Evolutionary conservation across 2,329 filamentous ascomycete species (phyloP).

Genomic region (Nakataea oryzae): DNA sequence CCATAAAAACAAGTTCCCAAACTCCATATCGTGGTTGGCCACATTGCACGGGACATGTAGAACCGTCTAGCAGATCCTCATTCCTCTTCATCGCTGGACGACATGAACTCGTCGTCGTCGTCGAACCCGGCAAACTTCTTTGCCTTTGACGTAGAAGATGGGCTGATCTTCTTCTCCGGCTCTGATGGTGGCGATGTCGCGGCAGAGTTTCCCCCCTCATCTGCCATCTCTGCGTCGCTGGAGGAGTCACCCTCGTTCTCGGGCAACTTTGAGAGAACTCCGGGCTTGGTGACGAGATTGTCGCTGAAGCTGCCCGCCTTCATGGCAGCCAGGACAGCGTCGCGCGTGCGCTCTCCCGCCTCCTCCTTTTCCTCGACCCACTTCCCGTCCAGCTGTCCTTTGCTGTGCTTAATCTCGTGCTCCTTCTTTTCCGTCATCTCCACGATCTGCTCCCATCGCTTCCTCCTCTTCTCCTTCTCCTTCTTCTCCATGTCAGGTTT

Average conservation of each 20-base stretch:
- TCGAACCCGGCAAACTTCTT: constrained; percentile 65
- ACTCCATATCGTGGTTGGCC: not conserved
- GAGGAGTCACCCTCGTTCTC: not conserved
- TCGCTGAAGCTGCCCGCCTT: constrained; percentile 53
- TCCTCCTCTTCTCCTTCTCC: constrained; percentile 76
- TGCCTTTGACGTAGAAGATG: constrained; percentile 11
- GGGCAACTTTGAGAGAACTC: constrained; percentile 31
- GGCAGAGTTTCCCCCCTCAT: constrained; percentile 27
- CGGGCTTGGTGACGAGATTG: constrained; percentile 42
- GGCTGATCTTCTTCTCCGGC: constrained; percentile 21
- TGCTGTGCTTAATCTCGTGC: constrained; percentile 65
- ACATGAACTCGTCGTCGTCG: constrained; percentile 68
- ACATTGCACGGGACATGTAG: too few species aligned
- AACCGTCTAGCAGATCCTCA: constrained; percentile 9
- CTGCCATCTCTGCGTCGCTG: constrained; percentile 10
- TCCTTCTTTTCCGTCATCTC: constrained; percentile 74
- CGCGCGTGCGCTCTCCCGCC: constrained; percentile 69
- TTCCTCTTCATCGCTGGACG: constrained; percentile 51
- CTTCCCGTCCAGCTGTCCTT: constrained; percentile 69
- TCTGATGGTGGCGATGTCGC: constrained; percentile 39
- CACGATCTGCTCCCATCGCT: constrained; percentile 82
- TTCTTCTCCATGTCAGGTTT: constrained; percentile 96
- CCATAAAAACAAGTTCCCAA: not conserved
- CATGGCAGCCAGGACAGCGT: constrained; percentile 63
- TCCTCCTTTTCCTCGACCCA: constrained; percentile 97